These are phyloP conservation scores for Bacidia gigantensis DNA, from an alignment of 495 filamentous ascomycete species.

Conservation along the genomic window DNA sequence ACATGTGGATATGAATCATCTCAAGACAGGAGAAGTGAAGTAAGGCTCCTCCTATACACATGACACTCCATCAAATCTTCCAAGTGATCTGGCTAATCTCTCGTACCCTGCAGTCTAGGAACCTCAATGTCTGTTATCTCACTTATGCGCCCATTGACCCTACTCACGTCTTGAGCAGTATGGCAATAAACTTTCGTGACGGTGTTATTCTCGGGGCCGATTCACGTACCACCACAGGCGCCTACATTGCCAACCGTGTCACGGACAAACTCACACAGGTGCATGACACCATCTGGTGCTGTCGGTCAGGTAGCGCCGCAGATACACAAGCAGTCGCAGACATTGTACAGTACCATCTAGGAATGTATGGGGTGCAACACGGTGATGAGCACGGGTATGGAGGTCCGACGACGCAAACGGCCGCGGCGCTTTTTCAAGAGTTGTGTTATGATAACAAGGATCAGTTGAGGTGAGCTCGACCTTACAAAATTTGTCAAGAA, in stretches of 20 bases:
- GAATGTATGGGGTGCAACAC: slow-evolving; percentile 80
- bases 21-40: slow-evolving; percentile 88
- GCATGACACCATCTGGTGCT: slow-evolving; percentile 99
- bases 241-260: slow-evolving; percentile 97
- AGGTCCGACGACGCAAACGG: slow-evolving; percentile 82
- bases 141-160: slow-evolving; percentile 7
- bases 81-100: slow-evolving; percentile 19
- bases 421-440: slow-evolving; percentile 91
- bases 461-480: slow-evolving; percentile 49
- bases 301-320: slow-evolving; percentile 88
- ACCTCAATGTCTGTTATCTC: slow-evolving; percentile 68
- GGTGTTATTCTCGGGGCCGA: slow-evolving; percentile 95
- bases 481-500: background rate
- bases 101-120: slow-evolving; percentile 49
- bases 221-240: slow-evolving; percentile 94
- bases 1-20: slow-evolving; percentile 92
- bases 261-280: slow-evolving; percentile 98
- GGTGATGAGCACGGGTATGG: slow-evolving; percentile 33
- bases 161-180: slow-evolving; percentile 21
- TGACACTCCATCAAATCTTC: background rate
- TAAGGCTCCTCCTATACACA: slow-evolving; percentile 30
- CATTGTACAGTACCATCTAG: slow-evolving; percentile 91
- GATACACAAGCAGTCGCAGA: slow-evolving; percentile 97
- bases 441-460: slow-evolving; percentile 97
- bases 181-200: slow-evolving; percentile 89